Conservation (phyloP, 306 rosid species). For the Lathyrus tuberosus region DNA sequence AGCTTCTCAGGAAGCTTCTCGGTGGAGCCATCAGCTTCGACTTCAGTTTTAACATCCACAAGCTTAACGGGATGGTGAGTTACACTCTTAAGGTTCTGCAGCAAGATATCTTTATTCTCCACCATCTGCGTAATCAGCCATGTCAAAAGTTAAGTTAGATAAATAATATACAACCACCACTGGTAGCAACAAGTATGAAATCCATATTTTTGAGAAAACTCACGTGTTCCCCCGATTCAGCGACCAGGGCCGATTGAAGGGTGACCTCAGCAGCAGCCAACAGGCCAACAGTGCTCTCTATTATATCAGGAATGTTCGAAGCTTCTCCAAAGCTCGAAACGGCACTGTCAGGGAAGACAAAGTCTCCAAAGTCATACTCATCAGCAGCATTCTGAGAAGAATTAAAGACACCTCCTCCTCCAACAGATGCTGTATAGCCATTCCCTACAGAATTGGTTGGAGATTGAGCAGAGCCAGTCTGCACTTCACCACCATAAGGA, state of each 20-base stretch:
- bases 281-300: slow-evolving; percentile 80
- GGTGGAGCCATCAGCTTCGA: slow-evolving; percentile 23
- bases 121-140: slow-evolving; percentile 59
- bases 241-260: slow-evolving; percentile 59
- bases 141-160: slow-evolving; percentile 21
- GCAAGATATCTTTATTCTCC: slow-evolving; percentile 52
- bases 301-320: slow-evolving; percentile 70
- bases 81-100: slow-evolving; percentile 52
- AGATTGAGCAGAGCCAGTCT: slow-evolving; percentile 76
- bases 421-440: slow-evolving; percentile 65
- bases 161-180: background rate
- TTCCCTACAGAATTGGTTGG: slow-evolving; percentile 69
- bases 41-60: background rate
- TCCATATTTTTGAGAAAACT: slow-evolving; percentile 44
- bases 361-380: slow-evolving; percentile 68
- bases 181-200: background rate
- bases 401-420: slow-evolving; percentile 46
- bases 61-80: background rate
- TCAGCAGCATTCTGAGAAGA: slow-evolving; percentile 55
- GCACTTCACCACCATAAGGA: slow-evolving; percentile 57
- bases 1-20: slow-evolving; percentile 50
- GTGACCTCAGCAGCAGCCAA: slow-evolving; percentile 71
- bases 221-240: slow-evolving; percentile 79
- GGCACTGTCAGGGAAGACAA: slow-evolving; percentile 65
- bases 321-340: slow-evolving; percentile 80